These are phyloP conservation scores for Lojkania enalia DNA, from an alignment of 2,329 filamentous ascomycete genomes.

Conservation along the genomic window DNA sequence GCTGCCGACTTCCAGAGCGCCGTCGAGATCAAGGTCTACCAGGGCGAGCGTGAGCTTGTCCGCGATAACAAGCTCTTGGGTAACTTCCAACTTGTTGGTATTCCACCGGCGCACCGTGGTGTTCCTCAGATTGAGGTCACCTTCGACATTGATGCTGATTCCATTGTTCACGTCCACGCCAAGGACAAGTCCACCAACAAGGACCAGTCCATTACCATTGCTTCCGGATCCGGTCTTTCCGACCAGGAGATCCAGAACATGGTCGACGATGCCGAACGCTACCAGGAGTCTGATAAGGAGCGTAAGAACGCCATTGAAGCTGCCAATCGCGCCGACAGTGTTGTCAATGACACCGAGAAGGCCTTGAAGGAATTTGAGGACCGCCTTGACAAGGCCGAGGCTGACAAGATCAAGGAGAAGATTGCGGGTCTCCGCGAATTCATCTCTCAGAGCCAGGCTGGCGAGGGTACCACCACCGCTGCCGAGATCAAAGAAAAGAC, in stretches of 20 bases:
- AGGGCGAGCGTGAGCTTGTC: slow-evolving; percentile 99
- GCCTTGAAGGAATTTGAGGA: slow-evolving; percentile 95
- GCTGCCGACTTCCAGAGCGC: slow-evolving; percentile 98
- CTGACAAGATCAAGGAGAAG: slow-evolving; percentile 92
- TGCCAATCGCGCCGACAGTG: slow-evolving; percentile 95
- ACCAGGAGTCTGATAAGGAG: slow-evolving; percentile 92
- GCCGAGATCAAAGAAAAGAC: slow-evolving; percentile 98
- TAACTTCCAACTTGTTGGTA: slow-evolving; percentile 99
- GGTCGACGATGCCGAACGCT: slow-evolving; percentile 98
- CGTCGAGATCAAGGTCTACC: slow-evolving; percentile 99
- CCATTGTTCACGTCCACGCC: slow-evolving; percentile 95
- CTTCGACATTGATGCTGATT: slow-evolving; percentile 98
- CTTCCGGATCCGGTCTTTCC: slow-evolving; percentile 94
- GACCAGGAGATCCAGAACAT: slow-evolving; percentile 94
- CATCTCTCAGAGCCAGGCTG: slow-evolving; percentile 90
- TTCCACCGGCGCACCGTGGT: slow-evolving; percentile 93
- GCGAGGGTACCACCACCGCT: slow-evolving; percentile 82
- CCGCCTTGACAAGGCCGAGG: slow-evolving; percentile 95
- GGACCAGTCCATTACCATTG: slow-evolving; percentile 99
- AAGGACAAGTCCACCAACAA: slow-evolving; percentile 99
- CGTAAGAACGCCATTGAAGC: slow-evolving; percentile 94
- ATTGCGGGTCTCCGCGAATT: slow-evolving; percentile 82
- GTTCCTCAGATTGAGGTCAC: slow-evolving; percentile 97
- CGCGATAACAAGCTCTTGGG: slow-evolving; percentile 98
- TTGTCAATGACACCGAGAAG: slow-evolving; percentile 97